Percentiles rank a stretch among this genome's conserved stretches.
These are phyloP conservation scores for Escovopsis sp. DNA, from an alignment of 2,329 filamentous ascomycete genomes.

Conservation along the genomic window DNA sequence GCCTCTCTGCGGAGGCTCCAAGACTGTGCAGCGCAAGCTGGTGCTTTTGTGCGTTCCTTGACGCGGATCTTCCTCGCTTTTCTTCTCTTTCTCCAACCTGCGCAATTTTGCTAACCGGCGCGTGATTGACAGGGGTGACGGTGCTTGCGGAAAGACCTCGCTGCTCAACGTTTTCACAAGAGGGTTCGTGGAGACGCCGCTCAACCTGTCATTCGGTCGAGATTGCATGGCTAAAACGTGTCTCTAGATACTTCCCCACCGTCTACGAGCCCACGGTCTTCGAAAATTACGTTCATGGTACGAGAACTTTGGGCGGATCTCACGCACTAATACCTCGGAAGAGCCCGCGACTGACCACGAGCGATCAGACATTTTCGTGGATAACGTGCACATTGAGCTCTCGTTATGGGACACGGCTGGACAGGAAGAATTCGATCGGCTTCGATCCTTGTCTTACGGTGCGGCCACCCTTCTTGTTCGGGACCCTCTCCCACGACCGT, in stretches of 20 bases:
- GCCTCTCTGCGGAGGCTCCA: constrained; percentile 50
- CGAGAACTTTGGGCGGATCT: constrained; percentile 11
- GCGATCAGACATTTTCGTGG: constrained; percentile 80
- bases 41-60: constrained; percentile 55
- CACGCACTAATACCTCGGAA: too few relatives aligned
- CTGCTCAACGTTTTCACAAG: constrained; percentile 95
- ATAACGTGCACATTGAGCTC: constrained; percentile 90
- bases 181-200: constrained; percentile 50
- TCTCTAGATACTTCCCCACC: constrained; percentile 75
- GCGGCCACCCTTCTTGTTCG: constrained; percentile 5
- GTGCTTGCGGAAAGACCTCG: constrained; percentile 94
- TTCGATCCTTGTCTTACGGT: constrained; percentile 92
- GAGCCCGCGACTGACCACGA: background rate
- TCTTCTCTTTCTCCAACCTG: background rate
- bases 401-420: constrained; percentile 97
- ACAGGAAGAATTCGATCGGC: constrained; percentile 95
- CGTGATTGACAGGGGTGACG: constrained; percentile 55
- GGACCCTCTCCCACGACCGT: background rate
- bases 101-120: constrained; percentile 1
- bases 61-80: background rate
- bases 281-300: constrained; percentile 97
- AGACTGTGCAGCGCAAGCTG: constrained; percentile 91
- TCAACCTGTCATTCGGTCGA: too few relatives aligned
- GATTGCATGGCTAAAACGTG: constrained; percentile 9
- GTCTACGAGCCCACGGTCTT: constrained; percentile 98